Base-by-base conservation (phyloP, 371 early-diverging fungal species). In the Blakeslea trispora region DNA sequence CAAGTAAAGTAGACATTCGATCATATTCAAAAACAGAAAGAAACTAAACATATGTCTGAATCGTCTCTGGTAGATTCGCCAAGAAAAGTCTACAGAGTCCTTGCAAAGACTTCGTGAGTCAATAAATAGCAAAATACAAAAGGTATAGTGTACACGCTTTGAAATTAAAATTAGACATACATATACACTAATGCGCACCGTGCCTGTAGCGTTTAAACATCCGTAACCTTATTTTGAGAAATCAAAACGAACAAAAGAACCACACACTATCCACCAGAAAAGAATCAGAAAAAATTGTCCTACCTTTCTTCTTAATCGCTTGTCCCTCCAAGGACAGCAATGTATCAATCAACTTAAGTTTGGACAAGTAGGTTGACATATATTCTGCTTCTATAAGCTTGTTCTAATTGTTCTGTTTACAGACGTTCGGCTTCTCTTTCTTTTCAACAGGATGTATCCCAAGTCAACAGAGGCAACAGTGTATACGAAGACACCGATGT, bases 271-370 rank as follows among this genome's bases (percentile, higher is more conserved):
- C 28, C 41, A 11, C 18, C 31, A 44, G 35, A 46, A 34, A 35
- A 6, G 17, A n/a, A 32, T 40, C 40, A n/a, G 48, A 31, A 35
- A 61, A 45, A 23, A 52, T 62, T 18, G 39, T 40, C 1, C 37
- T 62, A 17, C 63, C 63, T 17, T 62, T 62, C n/a, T 57, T 62
- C 14, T 47, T 62, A 21, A 42, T 62, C 35, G 22, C 46, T 14
- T 45, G 51, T 35, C 37, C 46, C 23, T 6, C 55, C 13, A 19
- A 34, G 23, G n/a, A 35, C 5, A 41, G 31, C 14, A 24, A 49
- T 39, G n/a, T 40, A 19, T 31, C 23, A 0, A 41, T 41, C 3
- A 28, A 47, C 18, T 37, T 50, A 28, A 22, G 19, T 32, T 34
- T 43, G 22, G 23, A 50, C 35, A n/a, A 32, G 53, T 53, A 53